Evolutionary conservation across 768 basidiomycete species (phyloP).

Genomic region (Russula emetica): DNA sequence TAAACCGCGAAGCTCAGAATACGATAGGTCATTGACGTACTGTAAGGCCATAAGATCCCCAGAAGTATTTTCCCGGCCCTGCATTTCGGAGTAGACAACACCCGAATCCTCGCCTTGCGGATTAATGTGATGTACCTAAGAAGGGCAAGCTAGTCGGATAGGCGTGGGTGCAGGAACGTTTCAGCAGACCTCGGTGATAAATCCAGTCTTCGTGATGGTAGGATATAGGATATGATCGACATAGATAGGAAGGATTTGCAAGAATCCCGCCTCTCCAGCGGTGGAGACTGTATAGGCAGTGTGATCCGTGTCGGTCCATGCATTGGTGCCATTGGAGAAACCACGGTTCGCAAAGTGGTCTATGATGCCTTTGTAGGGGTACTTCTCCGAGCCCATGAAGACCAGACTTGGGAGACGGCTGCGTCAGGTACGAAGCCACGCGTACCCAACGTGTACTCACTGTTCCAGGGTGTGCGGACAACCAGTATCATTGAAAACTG

Average conservation of each 20-base stretch:
- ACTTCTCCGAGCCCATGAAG: conserved; percentile 94
- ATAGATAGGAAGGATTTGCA: conserved; percentile 83
- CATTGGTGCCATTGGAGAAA: conserved; percentile 88
- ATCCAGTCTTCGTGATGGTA: conserved; percentile 85
- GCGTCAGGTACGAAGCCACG: not conserved
- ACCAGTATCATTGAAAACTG: conserved; percentile 92
- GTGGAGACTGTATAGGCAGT: conserved; percentile 96
- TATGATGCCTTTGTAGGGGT: conserved; percentile 93
- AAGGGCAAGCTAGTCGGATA: conserved; percentile 10
- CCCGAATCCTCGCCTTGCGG: conserved; percentile 87
- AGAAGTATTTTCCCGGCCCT: conserved; percentile 90
- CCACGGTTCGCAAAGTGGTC: conserved; percentile 94
- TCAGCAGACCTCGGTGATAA: conserved; percentile 48
- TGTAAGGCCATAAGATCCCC: conserved; percentile 84
- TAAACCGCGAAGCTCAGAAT: not conserved
- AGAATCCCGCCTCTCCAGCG: conserved; percentile 88
- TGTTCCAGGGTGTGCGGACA: conserved; percentile 97
- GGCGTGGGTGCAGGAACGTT: not conserved
- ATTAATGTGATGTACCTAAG: conserved; percentile 91
- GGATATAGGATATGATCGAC: conserved; percentile 97
- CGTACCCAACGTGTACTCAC: conserved; percentile 43
- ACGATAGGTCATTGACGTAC: conserved; percentile 41
- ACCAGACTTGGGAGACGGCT: conserved; percentile 52
- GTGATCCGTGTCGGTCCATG: conserved; percentile 95
- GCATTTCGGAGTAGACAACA: conserved; percentile 97